Evolutionary conservation across 2,329 filamentous ascomycete species (phyloP), one percentile per base, ranked within the genome.

Genomic region (Arthrobotrys conoides): DNA sequence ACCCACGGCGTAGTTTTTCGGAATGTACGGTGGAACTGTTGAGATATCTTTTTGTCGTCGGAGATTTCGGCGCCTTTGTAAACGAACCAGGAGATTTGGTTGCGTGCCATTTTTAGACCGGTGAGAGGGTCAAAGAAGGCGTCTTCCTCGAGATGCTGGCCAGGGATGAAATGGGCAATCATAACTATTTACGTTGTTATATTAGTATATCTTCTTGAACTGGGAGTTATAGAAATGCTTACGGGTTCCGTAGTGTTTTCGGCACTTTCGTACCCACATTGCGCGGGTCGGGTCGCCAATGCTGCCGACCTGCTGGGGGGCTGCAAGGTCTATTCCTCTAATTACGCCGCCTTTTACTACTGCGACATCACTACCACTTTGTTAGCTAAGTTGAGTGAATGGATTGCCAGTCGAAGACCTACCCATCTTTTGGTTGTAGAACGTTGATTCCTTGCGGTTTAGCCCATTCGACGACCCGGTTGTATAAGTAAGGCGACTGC

Each of bases 221-320:
- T 20, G n/a, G 38, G 18, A 27, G 5, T 22, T 14, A n/a, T 36
- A 41, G 3, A 36, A 10, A 20, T 18, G 46, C 71, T 66, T 71
- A 73, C 76, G 69, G 20, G 80, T 81, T 53, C 81, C 81, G 65
- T 81, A 82, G 68, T 77, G 76, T 55, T 80, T 80, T 55, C 81
- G 68, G 48, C 80, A 75, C 57, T 80, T 73, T 16, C 81, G 79
- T 5, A 80, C 63, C 49, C 66, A 76, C 51, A 81, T 69, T 5
- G 80, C 67, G 24, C 80, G 69, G 10, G 27, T 30, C 5, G 70
- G 41, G 49, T 75, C 61, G 20, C 59, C 49, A 22, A 46, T 38
- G 41, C 59, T 33, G 44, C 30, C 33, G 6, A 64, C 75, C 49
- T 77, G 73, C 53, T 51, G 61, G 8, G 36, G 75, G n/a, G 20